Evolutionary conservation across 2,329 filamentous ascomycete species (phyloP), one percentile per base, ranked within the genome.

Genomic region (Aureobasidium sp.): DNA sequence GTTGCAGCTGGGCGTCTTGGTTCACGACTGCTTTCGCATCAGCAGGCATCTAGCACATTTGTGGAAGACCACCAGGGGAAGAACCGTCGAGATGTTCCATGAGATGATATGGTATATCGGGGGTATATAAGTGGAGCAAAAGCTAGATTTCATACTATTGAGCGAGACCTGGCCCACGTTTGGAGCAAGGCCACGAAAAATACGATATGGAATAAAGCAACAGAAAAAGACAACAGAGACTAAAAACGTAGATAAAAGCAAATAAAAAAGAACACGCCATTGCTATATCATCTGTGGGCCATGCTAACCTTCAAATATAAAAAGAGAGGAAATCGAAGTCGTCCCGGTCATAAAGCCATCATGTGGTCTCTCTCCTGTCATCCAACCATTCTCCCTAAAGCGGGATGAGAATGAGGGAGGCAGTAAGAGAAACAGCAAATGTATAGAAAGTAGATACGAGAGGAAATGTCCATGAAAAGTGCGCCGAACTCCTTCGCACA

Each of bases 321-420:
- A 27, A 41, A 44, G 35, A 37, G 37, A 41, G 16, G 48, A 39
- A 35, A 49, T 29, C 25, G 17, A 41, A 30, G 48, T 51, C 48
- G 25, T 51, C 48, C 48, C 48, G 45, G 37, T 51, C 48, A 51
- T 51, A 41, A 49, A 51, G 48, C 48, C 48, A 41, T 51, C 35
- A 51, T 51, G 34, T n/a, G n/a, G n/a, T n/a, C n/a, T n/a, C 29
- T 40, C 48, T 51, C 37, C 16, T 19, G 11, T 27, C 21, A 35
- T 14, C 17, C 48, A 29, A 27, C 35, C 34, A n/a, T 17, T 50
- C 25, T 35, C 35, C 16, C 11, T 21, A 12, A 6, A 21, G 34
- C 24, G 32, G 21, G 24, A 38, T 24, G 19, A 40, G 34, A 22
- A 6, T 17, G 45, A 30, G 24, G 22, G 22, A 30, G 10, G 45